These are phyloP conservation scores for Aureobasidium sp. DNA, from an alignment of 2,329 filamentous ascomycete species.

Conservation along the genomic window DNA sequence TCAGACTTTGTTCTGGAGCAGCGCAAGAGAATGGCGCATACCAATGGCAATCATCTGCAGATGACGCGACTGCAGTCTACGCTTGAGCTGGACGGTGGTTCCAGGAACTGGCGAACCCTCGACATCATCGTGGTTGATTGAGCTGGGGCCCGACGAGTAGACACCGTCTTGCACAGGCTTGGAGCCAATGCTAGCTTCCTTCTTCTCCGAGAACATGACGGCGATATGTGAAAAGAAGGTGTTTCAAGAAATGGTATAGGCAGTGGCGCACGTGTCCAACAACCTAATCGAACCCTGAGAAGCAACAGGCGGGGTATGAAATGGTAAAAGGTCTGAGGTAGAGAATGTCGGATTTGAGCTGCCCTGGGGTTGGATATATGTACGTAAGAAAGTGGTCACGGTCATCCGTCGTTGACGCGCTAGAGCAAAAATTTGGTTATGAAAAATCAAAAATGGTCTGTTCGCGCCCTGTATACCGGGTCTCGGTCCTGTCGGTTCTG, in stretches of 20 bases:
- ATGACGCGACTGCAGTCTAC: slow-evolving; percentile 30
- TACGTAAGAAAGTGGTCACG: slow-evolving; percentile 12
- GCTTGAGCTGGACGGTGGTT: slow-evolving; percentile 29
- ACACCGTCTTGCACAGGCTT: neutral
- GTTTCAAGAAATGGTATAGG: neutral
- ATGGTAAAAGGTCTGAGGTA: neutral
- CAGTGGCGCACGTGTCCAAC: slow-evolving; percentile 4
- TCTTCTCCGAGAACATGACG: slow-evolving; percentile 10
- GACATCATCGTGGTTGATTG: slow-evolving; percentile 7
- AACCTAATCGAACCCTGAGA: slow-evolving; percentile 1
- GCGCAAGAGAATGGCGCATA: neutral
- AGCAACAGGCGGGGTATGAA: slow-evolving; percentile 9
- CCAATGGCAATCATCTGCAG: slow-evolving; percentile 35
- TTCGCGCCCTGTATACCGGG: slow-evolving; percentile 10
- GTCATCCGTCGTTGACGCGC: slow-evolving; percentile 13
- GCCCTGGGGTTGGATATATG: slow-evolving; percentile 10
- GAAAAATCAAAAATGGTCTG: slow-evolving; percentile 9
- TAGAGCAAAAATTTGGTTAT: slow-evolving; percentile 13
- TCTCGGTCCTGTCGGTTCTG: neutral
- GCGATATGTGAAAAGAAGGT: neutral
- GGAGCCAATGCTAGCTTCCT: neutral
- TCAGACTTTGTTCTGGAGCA: neutral
- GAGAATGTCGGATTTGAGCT: slow-evolving; percentile 8
- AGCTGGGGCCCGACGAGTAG: neutral
- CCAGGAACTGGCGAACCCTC: slow-evolving; percentile 17